Evolutionary conservation across 768 basidiomycete species (phyloP), one percentile per base, ranked within the genome.

Genomic region (Candolleomyces eurysporus): DNA sequence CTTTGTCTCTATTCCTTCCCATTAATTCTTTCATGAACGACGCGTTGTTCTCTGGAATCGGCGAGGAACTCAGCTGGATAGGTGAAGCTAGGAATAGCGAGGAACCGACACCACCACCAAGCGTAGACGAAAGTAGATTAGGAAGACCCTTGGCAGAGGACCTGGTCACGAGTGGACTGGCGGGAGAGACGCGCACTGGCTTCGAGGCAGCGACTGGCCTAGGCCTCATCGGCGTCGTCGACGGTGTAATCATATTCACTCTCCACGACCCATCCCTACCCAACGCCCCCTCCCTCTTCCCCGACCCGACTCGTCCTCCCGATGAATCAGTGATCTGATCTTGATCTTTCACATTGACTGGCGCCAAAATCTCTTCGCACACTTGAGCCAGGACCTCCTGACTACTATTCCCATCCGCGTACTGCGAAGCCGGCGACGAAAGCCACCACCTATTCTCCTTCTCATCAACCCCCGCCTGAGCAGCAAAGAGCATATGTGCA

Each of bases 401-500:
- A 19, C 56, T 62, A 9, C 32, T 32, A 32, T 32, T 9, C 9
- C 32, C 32, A 14, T 58, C 63, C 14, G 49, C 56, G 26, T 66
- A 63, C 19, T 65, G 62, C 7, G 69, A 71, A 40, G 67, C 36
- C 64, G 71, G 68, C 1, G 73, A 72, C 13, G 70, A 67, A 8
- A 65, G 45, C 71, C 73, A 74, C 73, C 74, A 76, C 22, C 62
- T 61, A 57, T 74, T 70, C 59, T 75, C 71, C 54, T 73, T 72
- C 53, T 72, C 74, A 21, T 73, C 69, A 2, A 78, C 70, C 2
- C 76, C 75, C 3, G 78, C 75, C 11, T 74, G 70, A 1, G 68
- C 65, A 0, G 81, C 84, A 61, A 89, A 90, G 3, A 90, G 67
- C 4, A 69, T 61, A 64, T 87, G 82, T 0, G 87, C 86, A 7